Conservation (phyloP, 2,329 filamentous ascomycete genomes). For the Pseudogymnoascus sp. region DNA sequence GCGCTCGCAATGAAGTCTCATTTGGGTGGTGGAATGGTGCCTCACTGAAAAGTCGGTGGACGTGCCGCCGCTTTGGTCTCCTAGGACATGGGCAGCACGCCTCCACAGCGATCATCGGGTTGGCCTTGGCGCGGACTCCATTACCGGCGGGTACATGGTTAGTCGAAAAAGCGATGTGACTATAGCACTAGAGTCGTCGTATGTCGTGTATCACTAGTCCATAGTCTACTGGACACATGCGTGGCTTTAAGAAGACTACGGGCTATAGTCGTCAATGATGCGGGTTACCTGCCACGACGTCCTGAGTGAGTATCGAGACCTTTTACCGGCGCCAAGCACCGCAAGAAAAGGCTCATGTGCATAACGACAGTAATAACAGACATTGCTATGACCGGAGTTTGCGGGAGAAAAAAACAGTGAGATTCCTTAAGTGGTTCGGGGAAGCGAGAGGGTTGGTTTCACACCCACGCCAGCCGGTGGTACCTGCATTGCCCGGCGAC, state of each 20-base stretch:
- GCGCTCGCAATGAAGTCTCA: background rate
- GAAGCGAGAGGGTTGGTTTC: conserved; percentile 1
- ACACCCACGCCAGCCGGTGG: background rate
- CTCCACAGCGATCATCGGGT: background rate
- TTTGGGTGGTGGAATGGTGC: background rate
- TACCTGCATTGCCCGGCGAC: conserved; percentile 2
- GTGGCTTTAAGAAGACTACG: background rate
- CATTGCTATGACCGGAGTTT: background rate
- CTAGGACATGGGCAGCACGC: background rate
- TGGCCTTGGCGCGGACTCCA: background rate
- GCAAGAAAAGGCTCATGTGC: background rate
- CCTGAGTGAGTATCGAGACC: background rate
- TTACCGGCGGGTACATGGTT: background rate
- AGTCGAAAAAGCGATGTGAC: background rate
- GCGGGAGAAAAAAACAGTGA: background rate
- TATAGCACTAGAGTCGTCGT: background rate
- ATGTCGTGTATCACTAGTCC: background rate
- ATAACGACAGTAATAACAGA: background rate
- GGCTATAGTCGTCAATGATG: background rate
- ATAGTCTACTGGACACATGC: background rate
- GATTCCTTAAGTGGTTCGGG: background rate
- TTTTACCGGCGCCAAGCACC: background rate
- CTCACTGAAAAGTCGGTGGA: background rate
- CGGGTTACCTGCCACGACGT: background rate
- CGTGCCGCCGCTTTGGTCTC: conserved; percentile 1